Evolutionary conservation across 2,329 filamentous ascomycete genomes (phyloP).

Genomic region (Pseudogymnoascus sp.): DNA sequence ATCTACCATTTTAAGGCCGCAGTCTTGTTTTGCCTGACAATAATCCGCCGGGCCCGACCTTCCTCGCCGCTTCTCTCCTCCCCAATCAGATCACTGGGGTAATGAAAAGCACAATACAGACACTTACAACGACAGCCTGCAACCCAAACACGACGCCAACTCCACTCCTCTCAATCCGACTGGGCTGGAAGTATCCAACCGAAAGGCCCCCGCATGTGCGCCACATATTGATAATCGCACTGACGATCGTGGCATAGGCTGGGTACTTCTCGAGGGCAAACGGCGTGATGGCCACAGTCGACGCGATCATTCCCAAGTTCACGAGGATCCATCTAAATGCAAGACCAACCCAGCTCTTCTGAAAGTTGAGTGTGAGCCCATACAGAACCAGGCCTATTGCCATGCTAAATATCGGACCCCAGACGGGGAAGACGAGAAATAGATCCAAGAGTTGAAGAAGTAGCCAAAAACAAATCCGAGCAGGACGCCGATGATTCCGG

Average conservation of each 20-base stretch:
- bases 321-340: constrained; percentile 33
- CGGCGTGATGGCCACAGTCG: constrained; percentile 31
- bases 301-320: constrained; percentile 30
- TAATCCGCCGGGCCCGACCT: not conserved
- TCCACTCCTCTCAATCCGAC: constrained; percentile 26
- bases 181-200: constrained; percentile 19
- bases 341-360: constrained; percentile 31
- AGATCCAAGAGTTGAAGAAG: constrained; percentile 31
- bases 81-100: not conserved
- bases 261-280: constrained; percentile 32
- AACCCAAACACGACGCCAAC: constrained; percentile 17
- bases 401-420: constrained; percentile 27
- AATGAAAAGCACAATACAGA: constrained; percentile 1
- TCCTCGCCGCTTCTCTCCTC: not conserved
- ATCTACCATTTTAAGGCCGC: not conserved
- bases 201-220: constrained; percentile 32
- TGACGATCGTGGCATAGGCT: constrained; percentile 28
- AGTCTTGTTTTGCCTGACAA: not conserved
- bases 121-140: not conserved
- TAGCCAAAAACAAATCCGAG: constrained; percentile 29
- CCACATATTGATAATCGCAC: constrained; percentile 33
- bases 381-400: constrained; percentile 29
- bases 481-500: constrained; percentile 29
- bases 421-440: constrained; percentile 10
- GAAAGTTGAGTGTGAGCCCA: constrained; percentile 29